Evolutionary conservation across 176 grass and related monocot species (phyloP), one percentile per base, ranked within the genome.

Genomic region (Carex cristatella): DNA sequence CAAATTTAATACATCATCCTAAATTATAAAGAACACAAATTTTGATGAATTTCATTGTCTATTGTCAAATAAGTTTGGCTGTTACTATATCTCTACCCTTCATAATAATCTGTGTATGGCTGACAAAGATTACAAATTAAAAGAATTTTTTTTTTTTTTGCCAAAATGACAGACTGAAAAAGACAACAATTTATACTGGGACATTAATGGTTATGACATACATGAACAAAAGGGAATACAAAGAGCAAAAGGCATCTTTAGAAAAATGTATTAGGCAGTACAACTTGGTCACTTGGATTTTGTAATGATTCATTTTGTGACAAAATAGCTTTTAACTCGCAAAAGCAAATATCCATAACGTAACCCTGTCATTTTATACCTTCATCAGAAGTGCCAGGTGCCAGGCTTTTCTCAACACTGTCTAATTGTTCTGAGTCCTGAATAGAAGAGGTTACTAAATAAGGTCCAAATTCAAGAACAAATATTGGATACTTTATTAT

Each of bases 391-490:
- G 40, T 38, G 60, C 16, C 46, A 87, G 69, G 42, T 33, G 82
- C 44, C 31, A 49, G 85, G 85, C 72, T 87, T 51, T 61, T 67
- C 8, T 86, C 69, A 61, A 72, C 82, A 90, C 23, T 65, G 75
- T 81, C 87, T 15, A 56, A 38, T 51, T 85, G 74, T 27, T 60
- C 66, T 7, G 49, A 78, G 84, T 83, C 92, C 95, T 98, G 89
- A 87, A 85, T 37, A 87, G 82, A 88, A 7, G 59, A 77, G 37
- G 61, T 53, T 74, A 83, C 32, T 64, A 12, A 79, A 33, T 91
- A 68, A 88, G 82, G 56, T 80, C 84, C 28, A 27, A 75, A 30
- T 1, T 46, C 53, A 89, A 11, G 69, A 70, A 75, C 71, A 54
- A 82, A 32, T 56, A 18, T 42, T 58, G 33, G 18, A 8, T 81